phyloP scores from a whole-genome alignment of 306 rosid genomes.

The Vicia faba region DNA sequence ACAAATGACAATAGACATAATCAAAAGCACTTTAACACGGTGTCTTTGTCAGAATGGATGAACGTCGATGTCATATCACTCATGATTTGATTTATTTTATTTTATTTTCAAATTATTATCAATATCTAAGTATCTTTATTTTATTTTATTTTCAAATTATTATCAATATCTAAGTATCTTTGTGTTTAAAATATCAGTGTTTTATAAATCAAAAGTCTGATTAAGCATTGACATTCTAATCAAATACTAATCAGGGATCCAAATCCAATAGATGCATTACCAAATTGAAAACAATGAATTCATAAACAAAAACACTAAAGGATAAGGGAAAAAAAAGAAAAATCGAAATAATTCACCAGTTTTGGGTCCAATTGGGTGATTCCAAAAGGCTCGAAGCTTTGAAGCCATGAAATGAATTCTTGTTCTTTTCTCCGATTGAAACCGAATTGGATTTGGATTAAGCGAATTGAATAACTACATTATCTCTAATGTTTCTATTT shows the following conservation, averaged over 20 bases:
- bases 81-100: no score
- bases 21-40: no score
- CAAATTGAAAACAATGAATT: constrained; percentile 8
- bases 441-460: constrained; percentile 9
- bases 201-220: neutral
- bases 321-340: neutral
- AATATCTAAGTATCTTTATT: no score
- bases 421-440: constrained; percentile 30
- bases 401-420: constrained; percentile 65
- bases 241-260: neutral
- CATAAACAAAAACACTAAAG: neutral
- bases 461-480: neutral
- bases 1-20: neutral
- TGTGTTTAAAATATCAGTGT: no score
- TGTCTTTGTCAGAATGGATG: no score
- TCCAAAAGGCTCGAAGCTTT: constrained; percentile 90
- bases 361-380: constrained; percentile 98
- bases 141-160: no score
- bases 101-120: no score
- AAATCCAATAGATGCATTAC: constrained; percentile 1
- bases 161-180: no score
- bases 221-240: neutral
- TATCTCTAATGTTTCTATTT: neutral
- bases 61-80: no score
- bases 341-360: constrained; percentile 65